Conservation (phyloP, 2,329 filamentous ascomycete species). For the Graphiopsis chlorocephala region DNA sequence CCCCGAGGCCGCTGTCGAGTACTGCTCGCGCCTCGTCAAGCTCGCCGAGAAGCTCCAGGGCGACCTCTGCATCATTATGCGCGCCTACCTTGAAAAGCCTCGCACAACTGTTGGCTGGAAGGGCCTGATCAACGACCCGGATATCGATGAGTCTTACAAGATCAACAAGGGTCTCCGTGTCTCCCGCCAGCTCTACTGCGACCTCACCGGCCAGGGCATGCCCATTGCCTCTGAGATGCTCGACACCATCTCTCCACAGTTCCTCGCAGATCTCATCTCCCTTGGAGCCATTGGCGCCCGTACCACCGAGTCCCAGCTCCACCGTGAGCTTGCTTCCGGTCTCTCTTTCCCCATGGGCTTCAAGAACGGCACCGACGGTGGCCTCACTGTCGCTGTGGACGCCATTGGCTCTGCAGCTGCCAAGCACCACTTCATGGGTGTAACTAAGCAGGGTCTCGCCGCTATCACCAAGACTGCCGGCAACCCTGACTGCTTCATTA, state of each 20-base stretch:
- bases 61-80: constrained; percentile 94
- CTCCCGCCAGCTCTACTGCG: constrained; percentile 86
- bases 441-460: constrained; percentile 93
- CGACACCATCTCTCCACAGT: constrained; percentile 97
- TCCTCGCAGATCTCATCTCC: constrained; percentile 85
- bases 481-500: constrained; percentile 96
- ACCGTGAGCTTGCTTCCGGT: constrained; percentile 89
- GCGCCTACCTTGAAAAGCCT: constrained; percentile 97
- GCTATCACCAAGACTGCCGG: constrained; percentile 92
- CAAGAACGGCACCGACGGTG: constrained; percentile 98
- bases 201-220: constrained; percentile 89
- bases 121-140: constrained; percentile 95
- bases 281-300: constrained; percentile 93
- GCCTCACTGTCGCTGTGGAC: constrained; percentile 84
- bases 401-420: constrained; percentile 90
- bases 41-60: constrained; percentile 85
- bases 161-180: constrained; percentile 95
- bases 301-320: constrained; percentile 93
- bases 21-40: constrained; percentile 78
- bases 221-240: constrained; percentile 97
- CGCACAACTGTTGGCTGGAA: constrained; percentile 98
- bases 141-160: constrained; percentile 97
- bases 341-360: constrained; percentile 97
- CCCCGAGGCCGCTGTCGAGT: constrained; percentile 82
- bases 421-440: constrained; percentile 93